Percentiles rank a stretch among this genome's conserved stretches.
Conservation (phyloP, 148 eudicot genomes). For the Chenopodium quinoa region DNA sequence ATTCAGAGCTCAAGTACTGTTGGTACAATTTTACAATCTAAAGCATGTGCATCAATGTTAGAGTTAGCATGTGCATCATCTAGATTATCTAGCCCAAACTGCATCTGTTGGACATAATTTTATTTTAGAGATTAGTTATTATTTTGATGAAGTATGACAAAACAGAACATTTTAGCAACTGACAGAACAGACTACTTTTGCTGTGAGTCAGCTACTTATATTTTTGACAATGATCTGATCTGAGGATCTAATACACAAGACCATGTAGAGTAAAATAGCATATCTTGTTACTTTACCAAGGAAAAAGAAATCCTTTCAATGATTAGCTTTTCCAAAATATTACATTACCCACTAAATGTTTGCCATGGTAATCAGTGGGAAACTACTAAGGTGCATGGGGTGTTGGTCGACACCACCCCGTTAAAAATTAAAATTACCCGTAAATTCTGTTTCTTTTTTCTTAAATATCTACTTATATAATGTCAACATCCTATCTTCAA, state of each 20-base stretch:
- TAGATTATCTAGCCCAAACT: not conserved
- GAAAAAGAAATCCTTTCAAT: too few species aligned
- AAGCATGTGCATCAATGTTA: constrained; percentile 6
- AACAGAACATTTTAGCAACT: not conserved
- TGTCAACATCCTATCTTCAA: too few species aligned
- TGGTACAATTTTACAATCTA: not conserved
- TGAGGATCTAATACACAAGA: not conserved
- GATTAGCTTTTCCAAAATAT: too few species aligned
- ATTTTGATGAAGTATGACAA: not conserved
- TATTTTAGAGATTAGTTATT: not conserved
- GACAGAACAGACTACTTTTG: not conserved
- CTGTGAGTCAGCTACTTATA: not conserved
- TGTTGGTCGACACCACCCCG: too few species aligned
- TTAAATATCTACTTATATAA: too few species aligned
- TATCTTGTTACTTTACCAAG: too few species aligned
- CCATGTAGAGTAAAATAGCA: not conserved
- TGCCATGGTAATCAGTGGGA: too few species aligned
- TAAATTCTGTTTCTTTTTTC: too few species aligned
- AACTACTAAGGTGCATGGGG: too few species aligned
- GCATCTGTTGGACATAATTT: not conserved
- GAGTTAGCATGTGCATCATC: constrained; percentile 17
- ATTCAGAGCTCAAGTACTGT: not conserved
- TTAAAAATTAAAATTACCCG: too few species aligned
- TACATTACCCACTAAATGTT: too few species aligned
- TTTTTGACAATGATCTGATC: not conserved